These are phyloP conservation scores for Gossypium ekmanianum DNA, from an alignment of 345 rosid species.

Conservation along the genomic window DNA sequence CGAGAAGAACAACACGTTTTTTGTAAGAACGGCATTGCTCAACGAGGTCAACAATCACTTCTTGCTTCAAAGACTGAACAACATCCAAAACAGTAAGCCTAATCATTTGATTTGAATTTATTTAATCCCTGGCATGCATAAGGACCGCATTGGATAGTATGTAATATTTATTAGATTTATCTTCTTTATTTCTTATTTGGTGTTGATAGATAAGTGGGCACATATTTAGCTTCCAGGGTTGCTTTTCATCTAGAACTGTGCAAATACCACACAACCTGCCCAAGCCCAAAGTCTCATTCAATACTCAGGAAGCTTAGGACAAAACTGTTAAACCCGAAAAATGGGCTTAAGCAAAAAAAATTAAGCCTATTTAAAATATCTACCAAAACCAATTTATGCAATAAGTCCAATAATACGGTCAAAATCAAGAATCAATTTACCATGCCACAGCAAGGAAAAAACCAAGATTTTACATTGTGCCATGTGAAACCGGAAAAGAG, in stretches of 20 bases:
- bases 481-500: not conserved
- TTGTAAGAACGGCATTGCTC: constrained; percentile 88
- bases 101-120: not conserved
- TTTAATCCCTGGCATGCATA: not conserved
- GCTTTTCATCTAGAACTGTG: not conserved
- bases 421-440: not conserved
- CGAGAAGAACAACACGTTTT: constrained; percentile 71
- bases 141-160: not conserved
- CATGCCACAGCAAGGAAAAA: not conserved
- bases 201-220: not conserved
- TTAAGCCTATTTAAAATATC: not conserved
- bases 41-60: constrained; percentile 81
- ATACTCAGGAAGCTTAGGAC: not conserved
- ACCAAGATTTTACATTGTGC: not conserved
- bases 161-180: not conserved
- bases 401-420: not conserved
- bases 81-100: constrained; percentile 1
- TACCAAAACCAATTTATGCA: not conserved
- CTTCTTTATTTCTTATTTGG: not conserved
- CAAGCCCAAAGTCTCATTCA: not conserved
- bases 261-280: not conserved
- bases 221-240: not conserved
- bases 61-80: constrained; percentile 79
- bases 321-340: not conserved
- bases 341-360: not conserved